These are phyloP conservation scores for Zymoseptoria ardabiliae DNA, from an alignment of 2,329 filamentous ascomycete genomes.

Conservation along the genomic window DNA sequence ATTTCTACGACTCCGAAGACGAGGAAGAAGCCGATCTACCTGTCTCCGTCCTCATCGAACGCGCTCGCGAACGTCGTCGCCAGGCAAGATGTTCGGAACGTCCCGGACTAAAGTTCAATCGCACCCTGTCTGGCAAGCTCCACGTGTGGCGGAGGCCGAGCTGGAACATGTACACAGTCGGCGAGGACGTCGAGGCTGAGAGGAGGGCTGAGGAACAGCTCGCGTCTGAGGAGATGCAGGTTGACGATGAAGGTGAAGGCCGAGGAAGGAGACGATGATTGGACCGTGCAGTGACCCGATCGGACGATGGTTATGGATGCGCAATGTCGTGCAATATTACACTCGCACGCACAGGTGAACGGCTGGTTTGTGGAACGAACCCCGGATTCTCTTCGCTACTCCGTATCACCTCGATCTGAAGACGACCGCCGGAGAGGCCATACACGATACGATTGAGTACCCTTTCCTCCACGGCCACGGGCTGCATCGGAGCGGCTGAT, in stretches of 20 bases:
- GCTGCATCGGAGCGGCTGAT: not conserved
- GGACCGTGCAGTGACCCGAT: not conserved
- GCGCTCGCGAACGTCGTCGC: constrained; percentile 13
- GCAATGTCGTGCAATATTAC: not conserved
- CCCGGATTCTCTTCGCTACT: not conserved
- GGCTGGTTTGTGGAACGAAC: not conserved
- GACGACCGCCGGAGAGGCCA: not conserved
- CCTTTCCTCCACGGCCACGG: not conserved
- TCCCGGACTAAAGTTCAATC: constrained; percentile 22
- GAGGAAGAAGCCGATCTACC: constrained; percentile 21
- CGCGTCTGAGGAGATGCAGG: not conserved
- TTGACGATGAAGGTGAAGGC: not conserved
- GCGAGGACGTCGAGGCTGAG: constrained; percentile 24
- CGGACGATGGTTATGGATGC: not conserved
- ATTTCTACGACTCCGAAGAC: constrained; percentile 15
- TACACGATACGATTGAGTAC: not conserved
- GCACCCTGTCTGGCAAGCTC: constrained; percentile 26
- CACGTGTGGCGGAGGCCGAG: constrained; percentile 27
- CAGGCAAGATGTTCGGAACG: constrained; percentile 18
- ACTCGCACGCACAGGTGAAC: not conserved
- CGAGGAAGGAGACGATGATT: not conserved
- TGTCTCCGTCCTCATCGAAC: constrained; percentile 21
- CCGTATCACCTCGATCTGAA: not conserved
- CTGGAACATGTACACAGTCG: constrained; percentile 21
- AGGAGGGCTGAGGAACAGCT: constrained; percentile 13